These are phyloP conservation scores for Calocera viscosa DNA, from an alignment of 768 basidiomycete species.

Conservation along the genomic window DNA sequence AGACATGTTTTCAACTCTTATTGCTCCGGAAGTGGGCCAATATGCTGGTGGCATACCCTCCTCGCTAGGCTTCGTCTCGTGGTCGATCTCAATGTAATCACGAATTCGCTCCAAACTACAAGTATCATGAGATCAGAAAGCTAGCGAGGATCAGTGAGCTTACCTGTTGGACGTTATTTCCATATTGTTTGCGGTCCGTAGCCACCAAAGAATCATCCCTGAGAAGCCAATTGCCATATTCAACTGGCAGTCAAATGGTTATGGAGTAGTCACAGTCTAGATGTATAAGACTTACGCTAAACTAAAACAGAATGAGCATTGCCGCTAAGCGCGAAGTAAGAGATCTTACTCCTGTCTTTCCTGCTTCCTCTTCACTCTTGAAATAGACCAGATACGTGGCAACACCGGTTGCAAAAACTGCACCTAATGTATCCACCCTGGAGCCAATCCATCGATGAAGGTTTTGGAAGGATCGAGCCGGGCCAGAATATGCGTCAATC, in stretches of 20 bases:
- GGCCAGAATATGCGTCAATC: conserved; percentile 21
- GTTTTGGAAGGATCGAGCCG: conserved; percentile 21
- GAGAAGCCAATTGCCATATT: not conserved
- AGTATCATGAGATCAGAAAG: no score
- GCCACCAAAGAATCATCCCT: no score
- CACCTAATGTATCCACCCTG: conserved; percentile 49
- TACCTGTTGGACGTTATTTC: not conserved
- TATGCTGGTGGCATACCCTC: conserved; percentile 44
- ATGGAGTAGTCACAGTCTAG: no score
- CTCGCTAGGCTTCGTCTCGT: conserved; percentile 35
- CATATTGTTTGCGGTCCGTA: no score
- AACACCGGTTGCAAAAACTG: conserved; percentile 41
- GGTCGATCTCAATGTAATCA: conserved; percentile 44
- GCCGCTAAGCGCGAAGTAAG: not conserved
- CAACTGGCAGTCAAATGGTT: not conserved
- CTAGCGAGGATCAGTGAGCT: not conserved
- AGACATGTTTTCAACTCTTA: conserved; percentile 41
- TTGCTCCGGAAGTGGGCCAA: conserved; percentile 48
- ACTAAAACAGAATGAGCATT: not conserved
- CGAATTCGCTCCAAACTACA: conserved; percentile 39
- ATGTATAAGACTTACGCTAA: no score
- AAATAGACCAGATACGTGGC: conserved; percentile 46
- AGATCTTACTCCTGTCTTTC: conserved; percentile 21
- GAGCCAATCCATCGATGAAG: conserved; percentile 36
- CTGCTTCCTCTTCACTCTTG: conserved; percentile 19